Evolutionary conservation across 1,284 basidiomycete genomes (phyloP), one percentile per base, ranked within the genome.

Genomic region (Anthracocystis walkeri): DNA sequence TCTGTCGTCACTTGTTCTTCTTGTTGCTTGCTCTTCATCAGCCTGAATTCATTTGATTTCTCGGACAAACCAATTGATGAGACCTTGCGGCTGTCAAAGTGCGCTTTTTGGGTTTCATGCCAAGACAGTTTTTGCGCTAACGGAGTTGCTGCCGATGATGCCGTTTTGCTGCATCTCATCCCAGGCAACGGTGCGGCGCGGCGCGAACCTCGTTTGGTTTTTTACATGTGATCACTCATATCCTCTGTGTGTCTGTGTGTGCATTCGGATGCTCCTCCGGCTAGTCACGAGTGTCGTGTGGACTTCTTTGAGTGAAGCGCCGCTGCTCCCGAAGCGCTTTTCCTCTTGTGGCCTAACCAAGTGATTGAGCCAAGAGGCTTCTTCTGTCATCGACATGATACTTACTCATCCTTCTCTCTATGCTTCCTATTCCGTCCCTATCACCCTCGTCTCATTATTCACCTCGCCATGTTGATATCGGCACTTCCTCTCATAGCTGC

Each of bases 131-230:
- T 29, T 14, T 16, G 35, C 3, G 35, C 35, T 38, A 38, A 38
- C 29, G 48, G 48, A 48, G 27, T 20, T n/a, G 48, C 1, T 31
- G 48, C 48, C 48, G 48, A 29, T 21, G 29, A 16, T 31, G 27
- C 29, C 27, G 16, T 20, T 31, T 31, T 49, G 8, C 18, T 49
- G 48, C 48, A 21, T 49, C 48, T 49, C 48, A 49, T 49, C 27
- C 48, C 18, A 49, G 35, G 35, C 35, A 38, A 38, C 14, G 35
- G 35, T 38, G 35, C 27, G n/a, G 8, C n/a, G 48, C 48, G 27
- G 48, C 21, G n/a, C 41, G 41, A n/a, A 42, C 41, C 20, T 42
- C 42, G 20, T 21, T 23, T 45, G 42, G 12, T 21, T 18, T 7
- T 38, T 12, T 35, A 5, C 33, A 35, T 35, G 33, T 38, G 35